Percentiles rank a stretch among this genome's conserved stretches.
Conservation (phyloP, 1,284 basidiomycete species). For the Abortiporus biennis region DNA sequence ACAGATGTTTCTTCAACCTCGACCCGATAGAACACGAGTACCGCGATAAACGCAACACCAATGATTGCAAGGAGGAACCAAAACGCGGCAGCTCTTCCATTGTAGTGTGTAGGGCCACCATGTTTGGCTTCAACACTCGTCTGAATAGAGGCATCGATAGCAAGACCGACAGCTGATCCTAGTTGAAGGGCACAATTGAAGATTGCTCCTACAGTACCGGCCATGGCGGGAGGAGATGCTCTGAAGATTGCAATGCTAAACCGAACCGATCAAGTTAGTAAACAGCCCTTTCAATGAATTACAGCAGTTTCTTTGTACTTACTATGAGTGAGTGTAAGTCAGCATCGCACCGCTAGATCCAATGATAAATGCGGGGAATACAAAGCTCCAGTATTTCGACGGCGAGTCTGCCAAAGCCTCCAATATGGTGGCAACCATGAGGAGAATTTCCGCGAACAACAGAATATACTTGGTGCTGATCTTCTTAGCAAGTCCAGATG, state of each 20-base stretch:
- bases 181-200: constrained; percentile 49
- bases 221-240: constrained; percentile 37
- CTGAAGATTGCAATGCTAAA: constrained; percentile 48
- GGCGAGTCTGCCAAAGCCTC: constrained; percentile 35
- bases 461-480: constrained; percentile 40
- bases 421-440: constrained; percentile 34
- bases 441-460: constrained; percentile 31
- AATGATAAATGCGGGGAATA: constrained; percentile 43
- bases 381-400: constrained; percentile 38
- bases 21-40: constrained; percentile 33
- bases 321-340: constrained; percentile 29
- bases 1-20: constrained; percentile 14
- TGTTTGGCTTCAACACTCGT: constrained; percentile 32
- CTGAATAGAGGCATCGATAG: constrained; percentile 41
- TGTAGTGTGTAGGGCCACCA: constrained; percentile 26
- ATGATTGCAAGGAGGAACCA: constrained; percentile 44
- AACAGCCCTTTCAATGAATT: too few species aligned
- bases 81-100: constrained; percentile 38
- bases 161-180: constrained; percentile 42
- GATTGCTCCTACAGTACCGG: constrained; percentile 50
- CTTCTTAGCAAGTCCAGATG: constrained; percentile 30
- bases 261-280: background rate
- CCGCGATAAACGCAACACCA: constrained; percentile 24
- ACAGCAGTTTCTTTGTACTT: too few species aligned
- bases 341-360: constrained; percentile 35